A percentile compares a stretch with the other conserved stretches of the same genome.
Conservation (phyloP, 1,284 basidiomycete genomes). For the Erythrobasidium hasegawianum region DNA sequence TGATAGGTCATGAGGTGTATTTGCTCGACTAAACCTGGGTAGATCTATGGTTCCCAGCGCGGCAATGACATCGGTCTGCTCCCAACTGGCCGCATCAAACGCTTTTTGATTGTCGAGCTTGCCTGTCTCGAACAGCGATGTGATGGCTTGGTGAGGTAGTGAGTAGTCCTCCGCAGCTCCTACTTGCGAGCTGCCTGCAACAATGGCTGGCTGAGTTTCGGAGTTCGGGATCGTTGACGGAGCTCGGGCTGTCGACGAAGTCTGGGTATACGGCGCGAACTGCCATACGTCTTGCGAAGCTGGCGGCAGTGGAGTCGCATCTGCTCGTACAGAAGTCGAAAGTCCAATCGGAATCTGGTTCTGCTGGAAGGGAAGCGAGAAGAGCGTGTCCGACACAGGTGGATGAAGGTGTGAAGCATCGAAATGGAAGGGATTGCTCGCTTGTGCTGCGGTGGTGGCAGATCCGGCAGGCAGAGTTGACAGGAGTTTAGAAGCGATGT, state of each 20-base stretch:
- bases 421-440: neutral
- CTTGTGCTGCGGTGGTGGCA: neutral
- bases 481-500: neutral
- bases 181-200: too few species aligned
- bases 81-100: conserved; percentile 8
- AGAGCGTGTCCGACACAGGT: neutral
- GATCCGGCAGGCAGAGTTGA: neutral
- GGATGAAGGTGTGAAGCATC: neutral
- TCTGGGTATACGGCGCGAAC: too few species aligned
- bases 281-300: too few species aligned
- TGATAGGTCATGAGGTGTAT: conserved; percentile 11
- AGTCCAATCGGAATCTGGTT: neutral
- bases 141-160: conserved; percentile 6
- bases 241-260: too few species aligned
- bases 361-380: neutral
- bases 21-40: conserved; percentile 11
- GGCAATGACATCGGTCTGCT: conserved; percentile 27
- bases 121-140: conserved; percentile 17
- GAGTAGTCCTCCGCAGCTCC: conserved; percentile 3
- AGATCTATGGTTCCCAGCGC: conserved; percentile 19
- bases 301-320: conserved; percentile 1
- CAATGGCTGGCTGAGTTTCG: too few species aligned
- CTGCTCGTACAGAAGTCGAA: conserved; percentile 6
- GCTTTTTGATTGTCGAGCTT: conserved; percentile 29
- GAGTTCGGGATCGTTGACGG: too few species aligned